phyloP scores from a whole-genome alignment of 768 basidiomycete species.

The Leccinum boreale region DNA sequence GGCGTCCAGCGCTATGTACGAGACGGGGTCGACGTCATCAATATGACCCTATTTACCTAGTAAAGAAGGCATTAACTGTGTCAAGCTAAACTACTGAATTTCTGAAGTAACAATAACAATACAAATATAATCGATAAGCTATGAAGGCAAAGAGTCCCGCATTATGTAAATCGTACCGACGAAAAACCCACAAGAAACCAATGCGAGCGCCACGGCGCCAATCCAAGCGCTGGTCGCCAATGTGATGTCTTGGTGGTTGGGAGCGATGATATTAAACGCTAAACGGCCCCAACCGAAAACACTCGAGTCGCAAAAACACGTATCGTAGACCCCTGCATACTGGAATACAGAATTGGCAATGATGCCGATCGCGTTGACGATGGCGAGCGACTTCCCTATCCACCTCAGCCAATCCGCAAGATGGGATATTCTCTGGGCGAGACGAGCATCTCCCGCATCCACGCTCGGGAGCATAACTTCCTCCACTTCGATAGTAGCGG shows the following conservation, averaged over 20 bases:
- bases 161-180: constrained; percentile 29
- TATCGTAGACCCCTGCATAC: constrained; percentile 24
- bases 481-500: background rate
- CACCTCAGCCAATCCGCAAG: constrained; percentile 23
- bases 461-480: background rate
- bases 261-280: constrained; percentile 32
- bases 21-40: background rate
- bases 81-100: background rate
- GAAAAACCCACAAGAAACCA: constrained; percentile 22
- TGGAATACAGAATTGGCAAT: constrained; percentile 30
- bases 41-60: background rate
- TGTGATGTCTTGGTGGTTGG: constrained; percentile 15
- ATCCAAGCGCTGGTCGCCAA: constrained; percentile 35
- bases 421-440: background rate
- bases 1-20: background rate
- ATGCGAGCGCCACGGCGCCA: constrained; percentile 33
- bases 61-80: background rate
- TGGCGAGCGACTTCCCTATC: constrained; percentile 27
- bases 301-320: constrained; percentile 32
- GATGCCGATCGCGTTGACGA: constrained; percentile 26
- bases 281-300: constrained; percentile 12
- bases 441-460: background rate
- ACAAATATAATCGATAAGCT: background rate
- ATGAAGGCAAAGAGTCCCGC: constrained; percentile 19
- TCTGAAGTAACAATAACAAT: background rate